phyloP scores from a whole-genome alignment of 345 rosid species.

The Tarenaya hassleriana region DNA sequence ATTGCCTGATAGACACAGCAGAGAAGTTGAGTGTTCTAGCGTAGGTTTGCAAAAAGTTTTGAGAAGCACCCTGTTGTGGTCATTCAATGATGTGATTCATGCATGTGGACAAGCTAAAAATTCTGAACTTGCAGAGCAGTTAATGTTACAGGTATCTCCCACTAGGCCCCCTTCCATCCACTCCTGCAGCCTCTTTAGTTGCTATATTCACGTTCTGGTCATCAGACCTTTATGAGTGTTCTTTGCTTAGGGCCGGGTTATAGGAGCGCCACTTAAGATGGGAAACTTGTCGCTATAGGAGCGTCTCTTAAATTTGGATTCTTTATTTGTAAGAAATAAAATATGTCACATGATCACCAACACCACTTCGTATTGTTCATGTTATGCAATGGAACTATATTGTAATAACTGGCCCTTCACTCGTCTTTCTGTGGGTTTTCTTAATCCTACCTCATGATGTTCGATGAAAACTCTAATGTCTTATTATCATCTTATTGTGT shows the following conservation, averaged over 20 bases:
- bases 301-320: neutral
- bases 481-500: conserved; percentile 19
- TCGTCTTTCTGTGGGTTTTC: neutral
- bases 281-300: neutral
- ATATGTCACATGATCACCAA: conserved; percentile 10
- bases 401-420: conserved; percentile 2
- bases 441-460: conserved; percentile 2
- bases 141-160: conserved; percentile 58
- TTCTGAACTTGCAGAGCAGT: conserved; percentile 55
- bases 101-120: conserved; percentile 56
- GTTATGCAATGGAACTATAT: conserved; percentile 12
- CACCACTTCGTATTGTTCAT: conserved; percentile 3
- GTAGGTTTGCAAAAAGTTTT: conserved; percentile 18
- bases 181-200: conserved; percentile 8
- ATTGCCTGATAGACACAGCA: conserved; percentile 18
- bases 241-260: neutral
- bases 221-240: neutral
- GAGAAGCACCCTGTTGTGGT: conserved; percentile 28
- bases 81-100: conserved; percentile 55
- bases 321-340: neutral
- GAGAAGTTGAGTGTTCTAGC: conserved; percentile 23
- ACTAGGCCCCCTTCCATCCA: conserved; percentile 3
- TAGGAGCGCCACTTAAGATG: neutral
- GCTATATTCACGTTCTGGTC: neutral
- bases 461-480: conserved; percentile 11